phyloP scores from a whole-genome alignment of 352 stramenopile genomes.

The Blastocystis sp. region DNA sequence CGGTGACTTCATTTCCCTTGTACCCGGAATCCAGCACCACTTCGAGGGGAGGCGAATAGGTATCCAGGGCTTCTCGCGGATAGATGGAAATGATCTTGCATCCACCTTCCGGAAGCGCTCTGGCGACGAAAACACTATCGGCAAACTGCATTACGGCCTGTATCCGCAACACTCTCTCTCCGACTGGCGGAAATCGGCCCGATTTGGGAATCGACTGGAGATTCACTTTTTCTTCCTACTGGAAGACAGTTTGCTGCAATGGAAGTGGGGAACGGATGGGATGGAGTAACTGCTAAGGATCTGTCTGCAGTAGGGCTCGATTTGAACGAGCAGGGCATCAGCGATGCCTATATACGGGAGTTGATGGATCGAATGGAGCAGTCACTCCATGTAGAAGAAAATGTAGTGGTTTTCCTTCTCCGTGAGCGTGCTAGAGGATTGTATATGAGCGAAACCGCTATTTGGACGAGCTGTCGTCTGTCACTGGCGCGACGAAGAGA shows the following conservation, averaged over 20 bases:
- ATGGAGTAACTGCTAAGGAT: background rate
- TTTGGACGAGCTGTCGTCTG: background rate
- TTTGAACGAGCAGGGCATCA: conserved; percentile 34
- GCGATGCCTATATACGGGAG: conserved; percentile 1
- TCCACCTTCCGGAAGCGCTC: background rate
- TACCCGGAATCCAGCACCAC: background rate
- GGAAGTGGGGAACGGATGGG: background rate
- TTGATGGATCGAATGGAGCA: conserved; percentile 32
- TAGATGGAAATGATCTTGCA: conserved; percentile 35
- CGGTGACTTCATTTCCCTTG: background rate
- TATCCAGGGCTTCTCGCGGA: background rate
- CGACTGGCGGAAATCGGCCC: background rate
- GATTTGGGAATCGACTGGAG: background rate
- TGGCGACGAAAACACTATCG: conserved; percentile 46
- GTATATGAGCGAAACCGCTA: background rate
- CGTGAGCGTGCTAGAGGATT: conserved; percentile 7
- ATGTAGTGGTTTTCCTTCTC: background rate
- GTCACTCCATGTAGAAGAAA: conserved; percentile 21
- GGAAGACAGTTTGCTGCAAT: background rate
- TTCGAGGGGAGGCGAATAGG: background rate
- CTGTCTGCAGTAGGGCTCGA: background rate
- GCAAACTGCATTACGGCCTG: conserved; percentile 48
- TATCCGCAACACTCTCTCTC: background rate
- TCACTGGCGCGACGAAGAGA: background rate
- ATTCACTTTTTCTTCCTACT: background rate